A percentile compares a stretch with the other conserved stretches of the same genome.
phyloP scores from a whole-genome alignment of 371 early-diverging fungal genomes.

The Apophysomyces variabilis region DNA sequence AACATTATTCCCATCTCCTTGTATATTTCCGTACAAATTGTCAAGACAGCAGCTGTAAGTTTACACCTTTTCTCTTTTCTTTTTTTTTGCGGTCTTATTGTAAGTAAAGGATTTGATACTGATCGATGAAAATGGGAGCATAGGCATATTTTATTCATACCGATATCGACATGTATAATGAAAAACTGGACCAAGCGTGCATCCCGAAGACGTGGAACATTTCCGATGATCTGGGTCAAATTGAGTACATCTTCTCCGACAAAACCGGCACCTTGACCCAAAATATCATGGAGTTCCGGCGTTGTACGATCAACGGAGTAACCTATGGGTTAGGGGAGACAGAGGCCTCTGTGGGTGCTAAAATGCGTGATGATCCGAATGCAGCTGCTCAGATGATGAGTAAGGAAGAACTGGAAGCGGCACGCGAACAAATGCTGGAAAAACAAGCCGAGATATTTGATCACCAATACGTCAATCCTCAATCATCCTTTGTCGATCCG shows the following conservation, averaged over 20 bases:
- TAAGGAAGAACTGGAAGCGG: conserved; percentile 36
- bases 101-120: too few species aligned
- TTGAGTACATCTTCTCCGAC: conserved; percentile 96
- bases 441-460: conserved; percentile 48
- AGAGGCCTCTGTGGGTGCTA: conserved; percentile 49
- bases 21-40: conserved; percentile 95
- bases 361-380: conserved; percentile 34
- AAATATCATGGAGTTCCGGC: conserved; percentile 81
- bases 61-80: conserved; percentile 25
- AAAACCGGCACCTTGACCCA: conserved; percentile 88
- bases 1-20: conserved; percentile 89
- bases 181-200: conserved; percentile 77
- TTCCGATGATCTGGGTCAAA: conserved; percentile 84
- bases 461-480: conserved; percentile 44
- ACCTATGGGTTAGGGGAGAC: conserved; percentile 73
- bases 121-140: too few species aligned
- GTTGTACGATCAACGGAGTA: conserved; percentile 86
- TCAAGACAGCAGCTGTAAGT: conserved; percentile 72
- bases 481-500: conserved; percentile 54
- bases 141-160: conserved; percentile 82
- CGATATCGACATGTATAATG: conserved; percentile 89
- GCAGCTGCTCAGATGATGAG: conserved; percentile 32
- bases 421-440: conserved; percentile 41
- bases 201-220: conserved; percentile 90
- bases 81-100: background rate